A percentile compares a stretch with the other conserved stretches of the same genome.
Conservation (phyloP, 2,329 filamentous ascomycete species). For the Penicillium sp. region DNA sequence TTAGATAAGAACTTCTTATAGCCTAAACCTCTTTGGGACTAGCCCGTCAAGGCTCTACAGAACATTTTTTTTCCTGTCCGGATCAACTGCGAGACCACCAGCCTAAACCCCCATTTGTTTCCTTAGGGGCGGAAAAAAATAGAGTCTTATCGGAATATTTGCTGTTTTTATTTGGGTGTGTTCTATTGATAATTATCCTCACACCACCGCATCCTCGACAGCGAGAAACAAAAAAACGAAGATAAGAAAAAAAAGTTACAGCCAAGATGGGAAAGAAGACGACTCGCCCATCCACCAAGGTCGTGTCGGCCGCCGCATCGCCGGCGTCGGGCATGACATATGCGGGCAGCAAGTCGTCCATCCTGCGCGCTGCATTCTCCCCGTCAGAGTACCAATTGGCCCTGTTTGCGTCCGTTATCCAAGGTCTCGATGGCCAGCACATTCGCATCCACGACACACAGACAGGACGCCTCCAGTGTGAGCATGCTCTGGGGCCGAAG, state of each 20-base stretch:
- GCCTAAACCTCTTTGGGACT: conserved; percentile 31
- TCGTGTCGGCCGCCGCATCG: conserved; percentile 43
- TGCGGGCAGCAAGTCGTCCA: conserved; percentile 45
- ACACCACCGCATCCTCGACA: conserved; percentile 17
- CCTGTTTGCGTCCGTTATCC: conserved; percentile 54
- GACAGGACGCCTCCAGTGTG: conserved; percentile 50
- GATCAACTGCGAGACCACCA: conserved; percentile 28
- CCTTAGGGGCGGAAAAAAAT: conserved; percentile 16
- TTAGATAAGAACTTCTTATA: conserved; percentile 32
- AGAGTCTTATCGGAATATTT: conserved; percentile 10
- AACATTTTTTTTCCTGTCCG: conserved; percentile 44
- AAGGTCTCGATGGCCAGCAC: conserved; percentile 52
- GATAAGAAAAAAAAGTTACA: conserved; percentile 16
- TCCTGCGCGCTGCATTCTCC: conserved; percentile 50
- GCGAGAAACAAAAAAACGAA: conserved; percentile 2
- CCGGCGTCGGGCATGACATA: conserved; percentile 37
- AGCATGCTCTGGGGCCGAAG: conserved; percentile 48
- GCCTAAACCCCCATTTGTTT: conserved; percentile 26
- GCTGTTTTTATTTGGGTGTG: conserved; percentile 1
- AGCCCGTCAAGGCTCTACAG: conserved; percentile 37
- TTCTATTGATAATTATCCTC: neutral
- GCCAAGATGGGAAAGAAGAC: conserved; percentile 47
- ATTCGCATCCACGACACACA: conserved; percentile 52
- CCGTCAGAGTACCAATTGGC: conserved; percentile 51
- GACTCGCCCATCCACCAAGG: conserved; percentile 43